These are phyloP conservation scores for Collybia mongolica DNA, from an alignment of 768 basidiomycete species.

Conservation along the genomic window DNA sequence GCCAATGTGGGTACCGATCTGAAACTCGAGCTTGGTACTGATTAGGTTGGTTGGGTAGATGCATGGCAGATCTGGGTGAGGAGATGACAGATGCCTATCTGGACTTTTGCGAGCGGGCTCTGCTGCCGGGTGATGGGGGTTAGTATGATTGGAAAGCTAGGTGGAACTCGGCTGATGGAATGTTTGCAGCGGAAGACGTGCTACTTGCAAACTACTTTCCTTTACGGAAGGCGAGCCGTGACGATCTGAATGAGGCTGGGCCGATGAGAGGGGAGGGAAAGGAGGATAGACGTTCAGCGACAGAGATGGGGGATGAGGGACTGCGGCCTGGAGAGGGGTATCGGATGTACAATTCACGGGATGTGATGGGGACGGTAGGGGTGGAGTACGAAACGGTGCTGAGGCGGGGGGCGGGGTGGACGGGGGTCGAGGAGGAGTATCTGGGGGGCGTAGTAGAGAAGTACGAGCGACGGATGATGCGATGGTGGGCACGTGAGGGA, in stretches of 20 bases:
- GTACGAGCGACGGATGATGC: slow-evolving; percentile 62
- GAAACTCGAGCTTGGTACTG: slow-evolving; percentile 2
- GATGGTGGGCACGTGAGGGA: slow-evolving; percentile 38
- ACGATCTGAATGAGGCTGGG: slow-evolving; percentile 7
- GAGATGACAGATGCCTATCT: slow-evolving; percentile 63
- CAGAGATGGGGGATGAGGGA: slow-evolving; percentile 7
- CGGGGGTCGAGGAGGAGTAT: slow-evolving; percentile 52
- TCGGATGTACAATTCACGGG: slow-evolving; percentile 65
- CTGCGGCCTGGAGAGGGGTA: slow-evolving; percentile 59
- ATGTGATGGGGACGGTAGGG: slow-evolving; percentile 59
- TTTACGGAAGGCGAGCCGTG: slow-evolving; percentile 14
- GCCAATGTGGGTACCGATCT: slow-evolving; percentile 39
- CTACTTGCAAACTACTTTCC: slow-evolving; percentile 44
- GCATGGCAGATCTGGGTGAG: slow-evolving; percentile 50
- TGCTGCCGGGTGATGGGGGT: slow-evolving; percentile 37
- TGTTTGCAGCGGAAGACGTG: slow-evolving; percentile 7
- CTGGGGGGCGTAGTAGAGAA: slow-evolving; percentile 57
- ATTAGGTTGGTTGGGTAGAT: slow-evolving; percentile 32
- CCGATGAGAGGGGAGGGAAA: background rate
- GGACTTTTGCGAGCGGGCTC: slow-evolving; percentile 54
- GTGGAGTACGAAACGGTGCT: slow-evolving; percentile 52
- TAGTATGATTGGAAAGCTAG: slow-evolving; percentile 5
- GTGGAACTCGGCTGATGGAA: slow-evolving; percentile 12
- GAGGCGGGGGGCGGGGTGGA: slow-evolving; percentile 47
- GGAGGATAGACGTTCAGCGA: background rate